Conservation (phyloP, 2,329 filamentous ascomycete genomes). For the Botrytis cinerea region DNA sequence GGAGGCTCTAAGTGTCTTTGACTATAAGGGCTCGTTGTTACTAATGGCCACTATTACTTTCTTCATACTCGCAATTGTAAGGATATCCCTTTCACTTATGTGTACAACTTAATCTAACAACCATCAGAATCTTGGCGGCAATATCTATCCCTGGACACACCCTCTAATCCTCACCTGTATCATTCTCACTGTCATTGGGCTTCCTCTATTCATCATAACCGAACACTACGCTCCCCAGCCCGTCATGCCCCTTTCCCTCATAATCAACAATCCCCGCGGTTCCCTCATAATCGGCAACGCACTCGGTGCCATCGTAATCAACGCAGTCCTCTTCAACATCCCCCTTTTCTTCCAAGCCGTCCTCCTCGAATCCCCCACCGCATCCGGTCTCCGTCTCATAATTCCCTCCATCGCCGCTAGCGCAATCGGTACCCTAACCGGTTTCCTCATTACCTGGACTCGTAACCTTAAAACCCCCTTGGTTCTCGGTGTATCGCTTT, state of each 20-base stretch:
- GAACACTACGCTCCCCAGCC: constrained; percentile 55
- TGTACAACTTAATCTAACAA: constrained; percentile 17
- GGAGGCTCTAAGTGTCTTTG: constrained; percentile 58
- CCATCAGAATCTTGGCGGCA: constrained; percentile 60
- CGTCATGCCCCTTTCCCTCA: constrained; percentile 60
- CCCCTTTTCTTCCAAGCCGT: constrained; percentile 79
- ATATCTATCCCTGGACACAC: constrained; percentile 62
- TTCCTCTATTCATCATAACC: constrained; percentile 54
- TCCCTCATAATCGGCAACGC: constrained; percentile 60
- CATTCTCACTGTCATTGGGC: constrained; percentile 49
- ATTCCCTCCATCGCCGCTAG: constrained; percentile 61
- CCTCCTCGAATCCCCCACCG: constrained; percentile 67
- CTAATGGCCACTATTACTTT: constrained; percentile 55
- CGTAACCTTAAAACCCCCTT: constrained; percentile 62
- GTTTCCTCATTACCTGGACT: constrained; percentile 62
- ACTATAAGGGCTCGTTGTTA: constrained; percentile 55
- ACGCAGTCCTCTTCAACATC: constrained; percentile 61
- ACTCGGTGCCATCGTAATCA: constrained; percentile 53
- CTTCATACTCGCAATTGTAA: constrained; percentile 59
- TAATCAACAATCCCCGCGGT: constrained; percentile 53
- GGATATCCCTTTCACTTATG: constrained; percentile 28
- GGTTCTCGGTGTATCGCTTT: constrained; percentile 50
- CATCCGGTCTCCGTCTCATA: constrained; percentile 71
- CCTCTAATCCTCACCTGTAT: constrained; percentile 58
- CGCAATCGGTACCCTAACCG: constrained; percentile 56